Percentiles rank a stretch among this genome's conserved stretches.
Conservation (phyloP, 805 yeast species). For the Lachancea nothofagi region DNA sequence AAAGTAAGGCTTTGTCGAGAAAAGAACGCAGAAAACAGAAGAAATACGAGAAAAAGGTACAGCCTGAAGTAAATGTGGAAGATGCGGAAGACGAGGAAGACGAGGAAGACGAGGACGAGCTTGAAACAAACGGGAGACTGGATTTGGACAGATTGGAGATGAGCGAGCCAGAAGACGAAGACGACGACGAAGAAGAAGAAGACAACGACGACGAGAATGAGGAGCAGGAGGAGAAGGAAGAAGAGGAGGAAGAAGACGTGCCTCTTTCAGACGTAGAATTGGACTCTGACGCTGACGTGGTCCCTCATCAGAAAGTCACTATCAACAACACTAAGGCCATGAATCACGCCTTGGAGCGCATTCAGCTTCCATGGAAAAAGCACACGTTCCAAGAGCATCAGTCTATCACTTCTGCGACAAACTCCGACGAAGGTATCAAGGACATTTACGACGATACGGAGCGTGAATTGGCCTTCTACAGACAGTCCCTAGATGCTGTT, state of each 20-base stretch:
- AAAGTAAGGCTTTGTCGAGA: conserved; percentile 51
- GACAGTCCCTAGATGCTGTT: conserved; percentile 87
- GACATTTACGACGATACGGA: conserved; percentile 95
- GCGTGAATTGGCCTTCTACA: conserved; percentile 91
- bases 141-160: conserved; percentile 52
- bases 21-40: conserved; percentile 58
- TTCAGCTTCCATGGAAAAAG: conserved; percentile 53
- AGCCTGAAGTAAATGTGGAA: conserved; percentile 20
- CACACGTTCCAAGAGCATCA: conserved; percentile 82
- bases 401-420: conserved; percentile 54
- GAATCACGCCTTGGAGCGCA: conserved; percentile 60
- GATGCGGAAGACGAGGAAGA: conserved; percentile 35
- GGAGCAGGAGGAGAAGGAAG: conserved; percentile 51
- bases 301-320: conserved; percentile 86
- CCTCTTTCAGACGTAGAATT: conserved; percentile 87
- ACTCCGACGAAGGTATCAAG: conserved; percentile 60
- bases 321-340: conserved; percentile 84
- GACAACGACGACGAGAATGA: conserved; percentile 44
- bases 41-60: conserved; percentile 36
- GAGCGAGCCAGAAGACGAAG: conserved; percentile 46
- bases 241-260: conserved; percentile 73
- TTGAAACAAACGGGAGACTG: conserved; percentile 40
- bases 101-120: conserved; percentile 42
- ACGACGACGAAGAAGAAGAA: conserved; percentile 38
- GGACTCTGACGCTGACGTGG: conserved; percentile 91